Evolutionary conservation across 495 filamentous ascomycete genomes (phyloP), one percentile per base, ranked within the genome.

Genomic region (Darksidea phi): DNA sequence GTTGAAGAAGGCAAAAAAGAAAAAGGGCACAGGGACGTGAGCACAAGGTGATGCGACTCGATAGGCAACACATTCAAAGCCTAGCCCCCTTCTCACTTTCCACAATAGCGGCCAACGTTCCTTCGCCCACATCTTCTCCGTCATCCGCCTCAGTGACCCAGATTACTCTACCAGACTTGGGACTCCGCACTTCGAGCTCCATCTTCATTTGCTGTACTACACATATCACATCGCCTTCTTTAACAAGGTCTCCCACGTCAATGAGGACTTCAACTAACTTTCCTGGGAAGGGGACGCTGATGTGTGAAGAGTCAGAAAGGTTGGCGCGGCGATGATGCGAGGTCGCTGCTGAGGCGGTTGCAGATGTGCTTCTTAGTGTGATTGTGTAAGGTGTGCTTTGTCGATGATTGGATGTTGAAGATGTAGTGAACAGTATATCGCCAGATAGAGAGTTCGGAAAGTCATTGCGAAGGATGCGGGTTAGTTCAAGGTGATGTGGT

Each of bases 141-240:
- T 84, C 80, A 49, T 82, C 80, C 67, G 77, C 79, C 51, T 84
- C 79, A 62, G 76, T 74, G 5, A 82, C 77, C 84, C 84, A 86
- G 21, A 68, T 70, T 2, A 83, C 77, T 12, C 61, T 70, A 6
- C 83, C 83, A 17, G 73, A 73, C 38, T 73, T 76, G 7, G 72
- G 75, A 54, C 76, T 77, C 25, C 83, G 67, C 6, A 86, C 75
- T 68, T 86, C 84, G 13, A 86, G 68, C 68, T 86, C 82, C 83
- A 86, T 86, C 72, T 86, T 86, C 82, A 86, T 86, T 72, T 86
- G 84, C 67, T 82, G 79, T 23, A 86, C 76, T 23, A 86, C 81
- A 28, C 80, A 82, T n/a, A 86, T 71, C 0, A 82, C 78, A 61
- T 85, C 79, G 24, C 80, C 77, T 48, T 79, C 72, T 8, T 69